Base-by-base conservation (phyloP, 1,139 yeast genomes). In the Candida buenavistaensis region DNA sequence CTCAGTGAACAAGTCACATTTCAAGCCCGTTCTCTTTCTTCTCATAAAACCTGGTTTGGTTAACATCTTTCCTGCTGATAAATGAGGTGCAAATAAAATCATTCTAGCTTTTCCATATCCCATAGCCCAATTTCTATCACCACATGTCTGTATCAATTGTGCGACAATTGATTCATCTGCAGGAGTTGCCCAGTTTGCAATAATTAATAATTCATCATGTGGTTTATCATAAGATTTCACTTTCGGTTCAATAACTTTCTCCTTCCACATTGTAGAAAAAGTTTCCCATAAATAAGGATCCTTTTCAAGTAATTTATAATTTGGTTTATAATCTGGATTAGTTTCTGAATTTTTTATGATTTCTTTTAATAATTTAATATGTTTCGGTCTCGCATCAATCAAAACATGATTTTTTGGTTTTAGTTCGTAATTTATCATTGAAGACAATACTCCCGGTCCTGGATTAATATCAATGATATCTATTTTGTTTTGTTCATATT, bases 61-160 rank as follows among this genome's bases (percentile, higher is more conserved):
- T 37, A 81, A 53, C 28, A 85, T 65, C 54, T 84, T 85, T 39
- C 59, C 62, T 1, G 90, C 90, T 0, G 85, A 73, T 1, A 58
- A 39, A 14, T 78, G 76, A 3, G 80, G 77, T 8, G 79, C 65
- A 73, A 86, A 73, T 21, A 84, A 51, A 12, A 87, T 59, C 81
- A 85, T 77, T 39, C 85, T 64, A 2, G 85, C 88, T 35, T 84
- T 67, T 0, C 96, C 96, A 53, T 73, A 84, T 44, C 68, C 66
- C 46, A 81, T 84, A 11, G 86, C 55, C 96, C 96, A 87, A 50
- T 84, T 85, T 33, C 74, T 68, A 52, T 82, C 73, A 1, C 76
- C 79, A 28, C 82, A 64, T 54, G 95, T 85, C 47, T 72, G 72
- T 21, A 85, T 57, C 80, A 90, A 85, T 59, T 88, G 96, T 32